Evolutionary conservation across 768 basidiomycete species (phyloP), one percentile per base, ranked within the genome.

Genomic region (Leccinum imitatum): DNA sequence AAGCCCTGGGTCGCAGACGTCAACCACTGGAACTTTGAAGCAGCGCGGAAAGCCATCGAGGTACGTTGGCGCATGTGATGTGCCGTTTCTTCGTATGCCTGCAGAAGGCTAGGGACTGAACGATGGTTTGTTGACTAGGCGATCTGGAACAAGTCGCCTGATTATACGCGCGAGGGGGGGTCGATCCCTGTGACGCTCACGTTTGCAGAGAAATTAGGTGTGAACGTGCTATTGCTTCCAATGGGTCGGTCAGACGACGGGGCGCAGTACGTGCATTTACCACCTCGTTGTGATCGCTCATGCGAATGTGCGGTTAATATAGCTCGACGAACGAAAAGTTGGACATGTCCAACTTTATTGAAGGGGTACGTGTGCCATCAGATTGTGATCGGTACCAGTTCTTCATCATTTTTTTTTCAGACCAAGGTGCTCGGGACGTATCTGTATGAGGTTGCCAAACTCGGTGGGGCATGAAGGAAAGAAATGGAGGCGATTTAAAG

Each of bases 171-270:
- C 46, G 94, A 96, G 72, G 93, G 93, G n/a, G 95, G 95, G 5
- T 93, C 92, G 6, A 95, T 95, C 63, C 95, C 95, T 0, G 91
- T 96, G 31, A 95, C 94, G 4, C 80, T 98, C 59, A 95, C 93
- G 2, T 96, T 98, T 71, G 93, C 95, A 10, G 93, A 97, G 70
- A 84, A 84, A 48, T 77, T 97, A 50, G 85, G 85, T 13, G 88
- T 94, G 57, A 97, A 95, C 68, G 92, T 97, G 9, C 73, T 95
- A 58, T 77, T 98, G 19, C 79, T 98, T 30, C 96, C 95, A 1
- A 95, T 96, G 88, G 94, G 94, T 2, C 81, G 95, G 53, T 91
- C 92, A 2, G 94, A 98, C 69, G 96, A 98, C 64, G 96, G 95
- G 65, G 91, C 93, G 46, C 93, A 94, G 89, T 93, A 69, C 63